A percentile compares a stretch with the other conserved stretches of the same genome.
These are phyloP conservation scores for Penicillium cataractarum DNA, from an alignment of 495 filamentous ascomycete species.

Conservation along the genomic window DNA sequence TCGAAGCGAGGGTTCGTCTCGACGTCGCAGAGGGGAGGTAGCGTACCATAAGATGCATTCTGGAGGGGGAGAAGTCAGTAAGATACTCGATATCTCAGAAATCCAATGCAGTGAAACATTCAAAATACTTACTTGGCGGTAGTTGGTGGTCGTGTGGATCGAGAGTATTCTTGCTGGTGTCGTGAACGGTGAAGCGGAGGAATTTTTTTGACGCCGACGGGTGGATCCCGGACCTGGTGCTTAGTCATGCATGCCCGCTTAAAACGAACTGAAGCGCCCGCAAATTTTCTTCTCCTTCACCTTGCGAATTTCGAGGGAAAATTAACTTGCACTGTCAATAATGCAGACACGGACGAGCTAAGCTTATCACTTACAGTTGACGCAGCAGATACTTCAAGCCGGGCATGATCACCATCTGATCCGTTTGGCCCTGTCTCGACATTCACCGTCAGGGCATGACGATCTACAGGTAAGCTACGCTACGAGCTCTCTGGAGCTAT, in stretches of 20 bases:
- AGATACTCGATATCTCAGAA: not conserved
- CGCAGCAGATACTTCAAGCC: constrained; percentile 1
- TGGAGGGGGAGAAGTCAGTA: constrained; percentile 29
- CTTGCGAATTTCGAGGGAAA: constrained; percentile 15
- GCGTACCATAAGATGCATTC: constrained; percentile 60
- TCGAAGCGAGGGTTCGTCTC: constrained; percentile 11
- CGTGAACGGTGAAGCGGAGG: constrained; percentile 26
- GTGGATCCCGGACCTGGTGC: constrained; percentile 26
- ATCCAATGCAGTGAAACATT: not conserved
- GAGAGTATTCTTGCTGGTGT: constrained; percentile 13
- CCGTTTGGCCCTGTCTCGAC: constrained; percentile 3
- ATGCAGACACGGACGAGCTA: constrained; percentile 16
- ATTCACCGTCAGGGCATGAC: constrained; percentile 5
- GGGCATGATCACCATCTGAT: constrained; percentile 9
- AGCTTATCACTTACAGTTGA: constrained; percentile 3
- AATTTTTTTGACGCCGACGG: constrained; percentile 38
- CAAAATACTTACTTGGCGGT: constrained; percentile 38
- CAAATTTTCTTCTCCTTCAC: constrained; percentile 30
- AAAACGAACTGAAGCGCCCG: constrained; percentile 26
- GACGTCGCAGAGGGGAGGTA: constrained; percentile 4
- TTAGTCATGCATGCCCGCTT: constrained; percentile 41
- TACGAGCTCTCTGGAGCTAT: constrained; percentile 19
- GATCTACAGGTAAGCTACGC: constrained; percentile 24
- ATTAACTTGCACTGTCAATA: constrained; percentile 18
- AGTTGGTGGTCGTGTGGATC: constrained; percentile 12